Conservation (phyloP, 352 stramenopile species). For the Globisporangium radiosum region DNA sequence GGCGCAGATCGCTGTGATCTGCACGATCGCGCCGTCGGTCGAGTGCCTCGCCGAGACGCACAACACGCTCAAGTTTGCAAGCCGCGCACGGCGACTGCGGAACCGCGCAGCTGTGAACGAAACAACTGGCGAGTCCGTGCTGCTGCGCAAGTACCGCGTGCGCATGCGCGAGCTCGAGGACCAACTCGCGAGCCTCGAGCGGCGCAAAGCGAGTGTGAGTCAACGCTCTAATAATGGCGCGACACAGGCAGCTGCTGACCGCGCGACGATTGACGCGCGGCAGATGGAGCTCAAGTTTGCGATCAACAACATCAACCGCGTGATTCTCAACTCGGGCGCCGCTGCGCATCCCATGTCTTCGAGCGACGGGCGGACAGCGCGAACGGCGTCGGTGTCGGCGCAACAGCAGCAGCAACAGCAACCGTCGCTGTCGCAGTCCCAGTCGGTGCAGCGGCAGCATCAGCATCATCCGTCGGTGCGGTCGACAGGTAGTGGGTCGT, state of each 20-base stretch:
- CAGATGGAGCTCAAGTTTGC: slow-evolving; percentile 72
- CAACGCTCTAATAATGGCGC: too few species aligned
- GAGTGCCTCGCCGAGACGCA: slow-evolving; percentile 92
- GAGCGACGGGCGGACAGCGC: slow-evolving; percentile 1
- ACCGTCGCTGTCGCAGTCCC: not conserved
- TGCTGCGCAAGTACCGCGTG: slow-evolving; percentile 62
- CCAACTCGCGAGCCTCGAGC: slow-evolving; percentile 52
- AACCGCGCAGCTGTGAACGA: slow-evolving; percentile 91
- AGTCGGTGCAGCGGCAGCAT: not conserved
- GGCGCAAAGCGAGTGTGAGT: slow-evolving; percentile 24
- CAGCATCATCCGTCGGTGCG: not conserved
- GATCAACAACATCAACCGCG: slow-evolving; percentile 76
- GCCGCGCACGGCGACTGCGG: slow-evolving; percentile 89
- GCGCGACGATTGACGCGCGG: slow-evolving; percentile 36
- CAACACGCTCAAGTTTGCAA: slow-evolving; percentile 96
- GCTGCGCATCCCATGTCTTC: slow-evolving; percentile 8
- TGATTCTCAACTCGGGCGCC: slow-evolving; percentile 66
- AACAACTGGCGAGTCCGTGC: slow-evolving; percentile 49
- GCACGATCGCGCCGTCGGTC: slow-evolving; percentile 92
- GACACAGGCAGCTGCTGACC: too few species aligned
- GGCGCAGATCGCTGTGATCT: slow-evolving; percentile 96
- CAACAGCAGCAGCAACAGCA: slow-evolving; percentile 10
- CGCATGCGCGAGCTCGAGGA: slow-evolving; percentile 60
- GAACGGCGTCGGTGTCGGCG: slow-evolving; percentile 20
- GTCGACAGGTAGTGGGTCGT: not conserved